Evolutionary conservation across 495 filamentous ascomycete species (phyloP).

Genomic region (Oidiodendron maius): DNA sequence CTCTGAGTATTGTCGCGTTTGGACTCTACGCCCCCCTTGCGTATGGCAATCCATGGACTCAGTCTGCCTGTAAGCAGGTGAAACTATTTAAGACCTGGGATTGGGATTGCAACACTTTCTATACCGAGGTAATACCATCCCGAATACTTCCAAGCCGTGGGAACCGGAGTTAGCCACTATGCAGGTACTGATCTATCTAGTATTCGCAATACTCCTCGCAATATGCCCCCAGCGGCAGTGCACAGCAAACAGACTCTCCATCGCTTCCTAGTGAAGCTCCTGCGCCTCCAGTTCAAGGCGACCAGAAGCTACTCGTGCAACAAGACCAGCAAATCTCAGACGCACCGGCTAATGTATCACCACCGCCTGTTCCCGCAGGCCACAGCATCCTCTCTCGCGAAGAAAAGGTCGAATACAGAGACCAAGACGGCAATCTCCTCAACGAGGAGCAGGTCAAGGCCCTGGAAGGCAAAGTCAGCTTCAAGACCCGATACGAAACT

Average conservation of each 20-base stretch:
- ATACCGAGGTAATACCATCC: slow-evolving; percentile 57
- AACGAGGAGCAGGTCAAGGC: slow-evolving; percentile 76
- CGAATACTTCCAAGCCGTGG: slow-evolving; percentile 9
- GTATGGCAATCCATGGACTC: slow-evolving; percentile 94
- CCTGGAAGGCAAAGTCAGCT: slow-evolving; percentile 85
- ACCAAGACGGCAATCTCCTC: slow-evolving; percentile 87
- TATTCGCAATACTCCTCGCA: slow-evolving; percentile 27
- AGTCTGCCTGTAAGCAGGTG: slow-evolving; percentile 72
- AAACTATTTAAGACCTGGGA: slow-evolving; percentile 91
- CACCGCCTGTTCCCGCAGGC: slow-evolving; percentile 31
- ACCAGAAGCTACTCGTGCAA: slow-evolving; percentile 16
- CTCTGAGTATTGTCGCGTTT: slow-evolving; percentile 69
- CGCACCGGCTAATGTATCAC: slow-evolving; percentile 12
- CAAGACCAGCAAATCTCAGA: slow-evolving; percentile 15
- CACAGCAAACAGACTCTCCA: slow-evolving; percentile 19
- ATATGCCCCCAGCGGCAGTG: slow-evolving; percentile 15
- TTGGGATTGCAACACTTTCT: slow-evolving; percentile 93
- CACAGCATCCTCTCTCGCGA: slow-evolving; percentile 59
- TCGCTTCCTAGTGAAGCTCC: slow-evolving; percentile 26
- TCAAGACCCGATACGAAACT: slow-evolving; percentile 91
- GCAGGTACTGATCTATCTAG: slow-evolving; percentile 17
- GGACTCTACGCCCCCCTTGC: slow-evolving; percentile 77
- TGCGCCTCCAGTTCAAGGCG: slow-evolving; percentile 33
- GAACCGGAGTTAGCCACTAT: background rate
- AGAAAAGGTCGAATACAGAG: slow-evolving; percentile 89